Evolutionary conservation across 495 filamentous ascomycete species (phyloP).

Genomic region (Chlorociboria aeruginascens): DNA sequence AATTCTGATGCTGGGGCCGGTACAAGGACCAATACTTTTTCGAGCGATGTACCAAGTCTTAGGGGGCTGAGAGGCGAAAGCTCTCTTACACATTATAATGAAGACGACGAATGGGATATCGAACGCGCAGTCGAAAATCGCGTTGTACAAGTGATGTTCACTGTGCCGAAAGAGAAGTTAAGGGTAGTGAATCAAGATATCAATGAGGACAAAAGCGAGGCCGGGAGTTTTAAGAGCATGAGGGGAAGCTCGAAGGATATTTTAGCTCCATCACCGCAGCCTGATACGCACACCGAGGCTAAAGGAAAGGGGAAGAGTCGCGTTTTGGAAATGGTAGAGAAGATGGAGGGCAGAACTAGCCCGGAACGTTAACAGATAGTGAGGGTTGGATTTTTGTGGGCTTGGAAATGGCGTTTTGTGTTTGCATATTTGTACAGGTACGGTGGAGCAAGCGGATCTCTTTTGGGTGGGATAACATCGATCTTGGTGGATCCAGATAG

Average conservation of each 20-base stretch:
- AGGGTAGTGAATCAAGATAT: slow-evolving; percentile 63
- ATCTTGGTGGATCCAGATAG: too few species aligned
- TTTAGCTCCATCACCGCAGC: too few species aligned
- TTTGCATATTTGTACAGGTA: too few species aligned
- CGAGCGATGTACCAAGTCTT: slow-evolving; percentile 7
- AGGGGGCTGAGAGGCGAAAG: not conserved
- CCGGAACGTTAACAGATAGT: not conserved
- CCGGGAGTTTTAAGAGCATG: slow-evolving; percentile 12
- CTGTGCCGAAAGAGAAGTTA: slow-evolving; percentile 72
- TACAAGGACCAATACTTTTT: slow-evolving; percentile 12
- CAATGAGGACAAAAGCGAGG: slow-evolving; percentile 10
- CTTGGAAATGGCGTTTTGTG: too few species aligned
- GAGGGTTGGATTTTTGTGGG: too few species aligned
- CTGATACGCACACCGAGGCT: not conserved
- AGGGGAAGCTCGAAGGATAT: slow-evolving; percentile 1
- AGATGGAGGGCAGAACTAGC: slow-evolving; percentile 11
- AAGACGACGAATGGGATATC: slow-evolving; percentile 79
- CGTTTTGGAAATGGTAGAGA: slow-evolving; percentile 14
- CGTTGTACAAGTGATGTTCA: slow-evolving; percentile 88
- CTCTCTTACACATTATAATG: slow-evolving; percentile 13
- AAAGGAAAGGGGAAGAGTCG: slow-evolving; percentile 5
- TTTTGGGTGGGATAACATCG: too few species aligned
- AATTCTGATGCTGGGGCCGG: not conserved
- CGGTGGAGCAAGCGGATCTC: too few species aligned
- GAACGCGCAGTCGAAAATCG: slow-evolving; percentile 69